These are phyloP conservation scores for Canna indica DNA, from an alignment of 176 grass and related monocot species.

Conservation along the genomic window DNA sequence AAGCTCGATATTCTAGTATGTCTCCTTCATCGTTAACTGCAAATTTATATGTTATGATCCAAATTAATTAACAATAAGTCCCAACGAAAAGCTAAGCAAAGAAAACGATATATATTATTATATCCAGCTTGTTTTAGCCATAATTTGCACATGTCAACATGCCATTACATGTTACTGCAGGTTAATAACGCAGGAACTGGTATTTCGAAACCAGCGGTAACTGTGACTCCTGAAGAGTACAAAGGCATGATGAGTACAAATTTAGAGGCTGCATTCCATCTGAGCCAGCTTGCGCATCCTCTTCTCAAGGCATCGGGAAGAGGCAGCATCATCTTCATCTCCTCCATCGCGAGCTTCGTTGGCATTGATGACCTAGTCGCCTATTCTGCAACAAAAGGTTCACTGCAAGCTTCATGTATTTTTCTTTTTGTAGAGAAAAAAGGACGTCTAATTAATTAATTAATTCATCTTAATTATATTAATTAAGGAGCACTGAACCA, in stretches of 20 bases:
- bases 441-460: too few relatives aligned
- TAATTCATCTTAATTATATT: too few relatives aligned
- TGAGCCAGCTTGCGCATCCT: constrained; percentile 33
- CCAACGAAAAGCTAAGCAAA: neutral
- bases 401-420: neutral
- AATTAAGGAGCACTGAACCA: neutral
- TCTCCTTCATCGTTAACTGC: neutral
- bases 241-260: constrained; percentile 26
- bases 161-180: too few relatives aligned
- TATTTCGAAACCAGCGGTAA: constrained; percentile 1
- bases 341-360: constrained; percentile 10
- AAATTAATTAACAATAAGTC: too few relatives aligned
- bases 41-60: too few relatives aligned
- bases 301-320: constrained; percentile 8
- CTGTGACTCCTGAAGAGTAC: constrained; percentile 19
- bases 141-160: neutral
- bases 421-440: too few relatives aligned
- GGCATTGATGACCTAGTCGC: neutral
- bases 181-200: constrained; percentile 32
- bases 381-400: neutral
- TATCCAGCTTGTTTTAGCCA: neutral
- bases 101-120: neutral
- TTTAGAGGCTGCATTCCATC: constrained; percentile 35
- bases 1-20: constrained; percentile 37
- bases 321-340: constrained; percentile 29